Percentiles rank a stretch among this genome's conserved stretches.
Conservation (phyloP, 2,329 filamentous ascomycete genomes). For the Hymenoscyphus salicellus region DNA sequence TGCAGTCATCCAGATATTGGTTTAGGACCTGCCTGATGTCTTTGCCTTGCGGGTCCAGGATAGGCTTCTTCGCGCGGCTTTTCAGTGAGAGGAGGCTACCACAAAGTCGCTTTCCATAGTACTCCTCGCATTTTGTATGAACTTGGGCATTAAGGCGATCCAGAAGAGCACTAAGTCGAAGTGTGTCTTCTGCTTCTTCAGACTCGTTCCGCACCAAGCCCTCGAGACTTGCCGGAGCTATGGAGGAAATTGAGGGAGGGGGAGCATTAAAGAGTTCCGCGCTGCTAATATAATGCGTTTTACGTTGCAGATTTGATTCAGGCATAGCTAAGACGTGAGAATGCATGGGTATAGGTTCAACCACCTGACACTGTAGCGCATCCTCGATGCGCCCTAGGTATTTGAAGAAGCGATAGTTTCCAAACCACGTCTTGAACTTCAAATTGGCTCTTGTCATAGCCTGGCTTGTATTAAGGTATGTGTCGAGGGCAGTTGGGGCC, state of each 20-base stretch:
- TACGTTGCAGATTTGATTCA: neutral
- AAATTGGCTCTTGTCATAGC: slow-evolving; percentile 3
- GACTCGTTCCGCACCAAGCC: neutral
- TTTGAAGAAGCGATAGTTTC: slow-evolving; percentile 10
- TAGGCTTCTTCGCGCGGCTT: neutral
- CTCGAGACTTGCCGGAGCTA: neutral
- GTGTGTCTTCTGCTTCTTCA: neutral
- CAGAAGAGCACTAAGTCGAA: neutral
- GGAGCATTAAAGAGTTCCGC: neutral
- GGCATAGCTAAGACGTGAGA: neutral
- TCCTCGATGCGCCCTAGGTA: slow-evolving; percentile 12
- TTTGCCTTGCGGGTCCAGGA: neutral
- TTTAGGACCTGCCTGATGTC: neutral
- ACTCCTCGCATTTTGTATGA: neutral
- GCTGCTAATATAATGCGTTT: neutral
- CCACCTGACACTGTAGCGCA: neutral
- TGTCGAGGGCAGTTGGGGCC: neutral
- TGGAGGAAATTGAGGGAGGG: neutral
- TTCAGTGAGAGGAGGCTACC: neutral
- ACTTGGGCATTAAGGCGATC: neutral
- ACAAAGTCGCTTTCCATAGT: neutral
- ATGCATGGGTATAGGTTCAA: neutral
- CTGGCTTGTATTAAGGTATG: neutral
- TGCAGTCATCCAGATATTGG: neutral
- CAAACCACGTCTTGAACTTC: slow-evolving; percentile 13